Evolutionary conservation across 2,329 filamentous ascomycete genomes (phyloP).

Genomic region (Dactylella cylindrospora): DNA sequence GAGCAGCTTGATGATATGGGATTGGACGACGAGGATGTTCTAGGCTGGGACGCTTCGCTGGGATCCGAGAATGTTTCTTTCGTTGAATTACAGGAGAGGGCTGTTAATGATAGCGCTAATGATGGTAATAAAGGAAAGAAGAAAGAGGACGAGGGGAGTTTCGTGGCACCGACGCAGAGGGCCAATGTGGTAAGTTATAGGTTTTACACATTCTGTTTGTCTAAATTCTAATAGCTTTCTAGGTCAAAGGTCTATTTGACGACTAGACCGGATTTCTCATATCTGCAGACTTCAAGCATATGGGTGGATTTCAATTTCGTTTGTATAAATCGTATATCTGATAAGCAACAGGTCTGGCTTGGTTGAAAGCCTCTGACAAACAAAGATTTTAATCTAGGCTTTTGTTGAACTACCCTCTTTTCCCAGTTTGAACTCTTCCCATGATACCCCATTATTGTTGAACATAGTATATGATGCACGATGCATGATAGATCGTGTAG

Average conservation of each 20-base stretch:
- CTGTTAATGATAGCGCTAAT: constrained; percentile 28
- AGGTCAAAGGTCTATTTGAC: constrained; percentile 42
- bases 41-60: constrained; percentile 42
- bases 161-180: constrained; percentile 28
- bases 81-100: constrained; percentile 31
- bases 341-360: not conserved
- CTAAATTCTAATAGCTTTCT: constrained; percentile 1
- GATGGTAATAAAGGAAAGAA: not conserved
- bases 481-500: not conserved
- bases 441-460: constrained; percentile 24
- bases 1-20: constrained; percentile 34
- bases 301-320: not conserved
- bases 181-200: constrained; percentile 32
- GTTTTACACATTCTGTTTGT: not conserved
- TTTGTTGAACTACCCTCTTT: constrained; percentile 12
- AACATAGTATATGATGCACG: constrained; percentile 41
- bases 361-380: constrained; percentile 18
- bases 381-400: constrained; percentile 8
- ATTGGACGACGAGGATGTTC: constrained; percentile 35
- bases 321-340: not conserved
- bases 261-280: not conserved
- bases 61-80: constrained; percentile 29
- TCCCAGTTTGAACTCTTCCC: too few species aligned
- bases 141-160: constrained; percentile 20
- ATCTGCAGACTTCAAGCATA: not conserved